These are phyloP conservation scores for Tilletia indica DNA, from an alignment of 1,284 basidiomycete species.

Conservation along the genomic window DNA sequence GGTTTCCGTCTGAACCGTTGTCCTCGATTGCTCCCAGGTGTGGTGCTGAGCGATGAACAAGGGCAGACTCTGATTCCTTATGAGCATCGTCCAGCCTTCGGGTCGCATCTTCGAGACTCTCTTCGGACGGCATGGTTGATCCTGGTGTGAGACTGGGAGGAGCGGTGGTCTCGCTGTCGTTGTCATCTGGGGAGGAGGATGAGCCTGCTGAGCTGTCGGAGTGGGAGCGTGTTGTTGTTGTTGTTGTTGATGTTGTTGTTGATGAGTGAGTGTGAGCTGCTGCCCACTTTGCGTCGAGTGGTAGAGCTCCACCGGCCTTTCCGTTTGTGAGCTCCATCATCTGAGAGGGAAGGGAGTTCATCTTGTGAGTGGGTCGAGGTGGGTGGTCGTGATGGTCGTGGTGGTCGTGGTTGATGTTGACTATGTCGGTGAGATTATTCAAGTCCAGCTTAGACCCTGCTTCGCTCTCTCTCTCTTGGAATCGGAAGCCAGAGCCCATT, in stretches of 20 bases:
- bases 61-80: conserved; percentile 31
- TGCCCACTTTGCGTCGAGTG: conserved; percentile 7
- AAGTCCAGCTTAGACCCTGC: no score
- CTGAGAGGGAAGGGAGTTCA: background rate
- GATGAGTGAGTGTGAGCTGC: background rate
- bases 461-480: no score
- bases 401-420: no score
- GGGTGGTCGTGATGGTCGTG: no score
- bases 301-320: background rate
- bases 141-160: conserved; percentile 48
- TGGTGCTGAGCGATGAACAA: conserved; percentile 19
- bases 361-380: no score
- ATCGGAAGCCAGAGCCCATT: no score
- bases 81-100: no score
- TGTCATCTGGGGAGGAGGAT: conserved; percentile 20
- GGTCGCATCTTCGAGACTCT: conserved; percentile 32
- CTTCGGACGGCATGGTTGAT: conserved; percentile 37
- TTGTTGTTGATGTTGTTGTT: background rate
- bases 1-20: conserved; percentile 25
- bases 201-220: conserved; percentile 31
- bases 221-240: background rate
- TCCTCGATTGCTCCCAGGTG: conserved; percentile 34
- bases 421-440: no score
- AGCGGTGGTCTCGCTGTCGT: conserved; percentile 26
- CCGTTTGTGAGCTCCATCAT: background rate